Conservation (phyloP, 441 rosid genomes). For the Syzygium malaccense region DNA sequence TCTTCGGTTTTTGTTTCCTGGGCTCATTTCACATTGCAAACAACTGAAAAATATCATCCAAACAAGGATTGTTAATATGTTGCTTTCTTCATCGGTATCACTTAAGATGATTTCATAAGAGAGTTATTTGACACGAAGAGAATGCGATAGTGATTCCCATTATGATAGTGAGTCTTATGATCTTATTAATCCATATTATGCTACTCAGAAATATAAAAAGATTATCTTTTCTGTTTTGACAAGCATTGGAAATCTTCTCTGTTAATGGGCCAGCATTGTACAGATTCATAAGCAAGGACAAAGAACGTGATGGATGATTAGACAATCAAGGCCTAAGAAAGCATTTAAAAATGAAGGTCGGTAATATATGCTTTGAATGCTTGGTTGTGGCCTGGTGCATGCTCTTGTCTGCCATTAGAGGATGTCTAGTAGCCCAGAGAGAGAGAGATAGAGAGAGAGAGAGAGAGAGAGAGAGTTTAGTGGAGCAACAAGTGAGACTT, state of each 20-base stretch:
- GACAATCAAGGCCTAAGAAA: background rate
- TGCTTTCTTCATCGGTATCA: background rate
- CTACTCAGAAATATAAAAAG: background rate
- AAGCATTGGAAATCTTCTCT: background rate
- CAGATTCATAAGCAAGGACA: background rate
- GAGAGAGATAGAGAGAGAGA: background rate
- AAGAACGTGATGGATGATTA: background rate
- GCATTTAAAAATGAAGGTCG: background rate
- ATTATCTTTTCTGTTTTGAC: background rate
- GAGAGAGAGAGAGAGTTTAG: too few species aligned
- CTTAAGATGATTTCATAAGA: background rate
- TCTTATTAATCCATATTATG: background rate
- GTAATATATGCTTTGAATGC: background rate
- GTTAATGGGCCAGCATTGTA: background rate
- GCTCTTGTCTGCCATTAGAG: background rate
- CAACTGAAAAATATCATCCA: background rate
- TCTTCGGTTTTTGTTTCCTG: background rate
- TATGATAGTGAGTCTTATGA: background rate
- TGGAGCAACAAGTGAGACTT: background rate
- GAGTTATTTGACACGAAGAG: background rate
- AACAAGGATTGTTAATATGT: background rate
- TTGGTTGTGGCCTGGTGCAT: background rate
- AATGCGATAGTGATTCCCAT: background rate
- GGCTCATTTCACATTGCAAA: background rate
- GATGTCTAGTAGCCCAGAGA: background rate